phyloP scores from a whole-genome alignment of 2,329 filamentous ascomycete genomes.

The Colletotrichum sp. region DNA sequence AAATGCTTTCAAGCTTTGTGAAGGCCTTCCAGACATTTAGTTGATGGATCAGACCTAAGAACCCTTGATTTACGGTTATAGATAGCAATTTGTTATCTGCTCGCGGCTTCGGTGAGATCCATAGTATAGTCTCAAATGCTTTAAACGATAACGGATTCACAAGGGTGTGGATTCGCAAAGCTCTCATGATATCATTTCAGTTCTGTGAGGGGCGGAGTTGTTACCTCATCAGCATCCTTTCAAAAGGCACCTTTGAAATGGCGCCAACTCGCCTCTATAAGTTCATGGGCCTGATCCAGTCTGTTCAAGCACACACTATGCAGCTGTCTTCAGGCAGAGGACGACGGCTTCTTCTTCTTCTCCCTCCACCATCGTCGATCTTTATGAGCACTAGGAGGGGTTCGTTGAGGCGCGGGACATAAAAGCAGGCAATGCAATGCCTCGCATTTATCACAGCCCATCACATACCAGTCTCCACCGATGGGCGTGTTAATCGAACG shows the following conservation, averaged over 20 bases:
- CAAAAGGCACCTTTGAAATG: not conserved
- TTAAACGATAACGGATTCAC: not conserved
- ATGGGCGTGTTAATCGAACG: not conserved
- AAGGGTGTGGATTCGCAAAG: not conserved
- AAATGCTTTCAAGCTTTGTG: not conserved
- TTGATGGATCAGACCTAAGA: not conserved
- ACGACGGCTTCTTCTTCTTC: not conserved
- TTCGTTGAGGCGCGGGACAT: not conserved
- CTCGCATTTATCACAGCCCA: not conserved
- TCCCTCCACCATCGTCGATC: not conserved
- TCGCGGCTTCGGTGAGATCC: not conserved
- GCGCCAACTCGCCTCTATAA: not conserved
- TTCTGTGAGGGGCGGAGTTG: not conserved
- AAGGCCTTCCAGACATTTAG: not conserved
- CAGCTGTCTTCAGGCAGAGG: not conserved
- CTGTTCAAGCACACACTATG: rapidly evolving
- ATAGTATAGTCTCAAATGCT: no score
- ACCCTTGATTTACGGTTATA: not conserved
- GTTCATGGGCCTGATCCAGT: not conserved
- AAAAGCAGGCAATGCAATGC: not conserved
- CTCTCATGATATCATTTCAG: not conserved
- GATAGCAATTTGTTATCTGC: not conserved
- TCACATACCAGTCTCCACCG: not conserved
- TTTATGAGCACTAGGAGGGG: not conserved
- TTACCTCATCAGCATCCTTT: not conserved